A percentile compares a stretch with the other conserved stretches of the same genome.
Evolutionary conservation across 495 filamentous ascomycete species (phyloP).

Genomic region (Podospora anserina): DNA sequence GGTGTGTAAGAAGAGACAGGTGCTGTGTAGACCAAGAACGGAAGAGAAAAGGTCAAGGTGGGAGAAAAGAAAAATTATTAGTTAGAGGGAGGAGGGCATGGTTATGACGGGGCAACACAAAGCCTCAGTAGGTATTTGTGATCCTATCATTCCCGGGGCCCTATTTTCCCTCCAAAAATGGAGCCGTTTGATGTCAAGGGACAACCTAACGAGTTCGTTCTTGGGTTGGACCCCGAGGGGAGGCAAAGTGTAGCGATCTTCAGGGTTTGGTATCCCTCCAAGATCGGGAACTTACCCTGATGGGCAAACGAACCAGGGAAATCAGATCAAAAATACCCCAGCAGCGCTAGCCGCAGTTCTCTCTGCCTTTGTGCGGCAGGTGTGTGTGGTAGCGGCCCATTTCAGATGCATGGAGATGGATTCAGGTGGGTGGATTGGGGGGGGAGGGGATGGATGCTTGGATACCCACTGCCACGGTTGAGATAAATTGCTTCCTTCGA

Average conservation of each 20-base stretch:
- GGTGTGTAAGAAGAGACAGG: neutral
- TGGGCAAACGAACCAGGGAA: neutral
- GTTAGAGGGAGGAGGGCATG: neutral
- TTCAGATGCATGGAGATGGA: neutral
- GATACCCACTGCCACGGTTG: neutral
- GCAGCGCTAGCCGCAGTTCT: neutral
- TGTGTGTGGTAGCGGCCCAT: neutral
- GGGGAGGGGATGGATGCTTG: neutral
- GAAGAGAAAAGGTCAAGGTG: neutral
- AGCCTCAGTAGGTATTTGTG: neutral
- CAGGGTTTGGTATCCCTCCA: conserved; percentile 2
- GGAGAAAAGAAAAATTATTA: neutral
- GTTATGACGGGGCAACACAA: neutral
- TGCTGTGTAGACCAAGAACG: neutral
- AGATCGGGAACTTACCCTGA: conserved; percentile 5
- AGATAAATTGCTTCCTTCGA: neutral
- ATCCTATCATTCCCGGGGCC: neutral
- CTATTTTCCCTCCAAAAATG: neutral
- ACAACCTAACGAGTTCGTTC: neutral
- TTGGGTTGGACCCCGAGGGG: neutral
- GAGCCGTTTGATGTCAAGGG: neutral
- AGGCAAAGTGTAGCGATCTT: conserved; percentile 12
- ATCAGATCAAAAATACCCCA: neutral
- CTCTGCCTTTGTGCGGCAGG: neutral
- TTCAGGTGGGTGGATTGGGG: neutral